Evolutionary conservation across 805 yeast genomes (phyloP).

Genomic region (Hanseniaspora valbyensis): DNA sequence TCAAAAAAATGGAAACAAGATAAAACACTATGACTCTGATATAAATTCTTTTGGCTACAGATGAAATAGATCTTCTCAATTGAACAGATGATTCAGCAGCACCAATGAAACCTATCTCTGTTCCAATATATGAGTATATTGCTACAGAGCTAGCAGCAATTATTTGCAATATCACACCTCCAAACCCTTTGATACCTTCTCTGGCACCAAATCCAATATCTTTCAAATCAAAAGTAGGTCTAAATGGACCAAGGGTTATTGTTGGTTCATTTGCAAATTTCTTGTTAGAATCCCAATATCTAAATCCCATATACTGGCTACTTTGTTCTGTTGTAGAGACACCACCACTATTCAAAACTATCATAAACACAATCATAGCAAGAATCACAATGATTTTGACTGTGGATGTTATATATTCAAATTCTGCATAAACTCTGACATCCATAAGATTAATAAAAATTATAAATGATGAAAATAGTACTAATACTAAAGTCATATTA

Average conservation of each 20-base stretch:
- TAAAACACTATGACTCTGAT: slow-evolving; percentile 59
- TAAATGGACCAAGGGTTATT: slow-evolving; percentile 47
- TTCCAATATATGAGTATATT: slow-evolving; percentile 63
- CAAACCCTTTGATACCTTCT: slow-evolving; percentile 47
- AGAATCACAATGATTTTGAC: slow-evolving; percentile 44
- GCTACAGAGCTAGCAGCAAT: slow-evolving; percentile 51
- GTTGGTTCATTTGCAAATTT: slow-evolving; percentile 25
- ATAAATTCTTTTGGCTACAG: slow-evolving; percentile 61
- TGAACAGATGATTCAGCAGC: slow-evolving; percentile 63
- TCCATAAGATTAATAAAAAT: slow-evolving; percentile 45
- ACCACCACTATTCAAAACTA: slow-evolving; percentile 51
- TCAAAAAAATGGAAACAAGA: slow-evolving; percentile 51
- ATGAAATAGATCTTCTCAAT: slow-evolving; percentile 61
- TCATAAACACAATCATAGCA: slow-evolving; percentile 47
- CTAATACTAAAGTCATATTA: slow-evolving; percentile 39
- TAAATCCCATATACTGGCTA: slow-evolving; percentile 41
- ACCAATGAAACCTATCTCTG: slow-evolving; percentile 67
- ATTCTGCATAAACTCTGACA: slow-evolving; percentile 61
- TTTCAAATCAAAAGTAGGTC: slow-evolving; percentile 53
- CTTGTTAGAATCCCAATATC: slow-evolving; percentile 47
- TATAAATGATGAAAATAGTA: slow-evolving; percentile 35
- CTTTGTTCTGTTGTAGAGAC: slow-evolving; percentile 32
- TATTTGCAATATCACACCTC: slow-evolving; percentile 49
- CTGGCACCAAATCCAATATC: slow-evolving; percentile 45
- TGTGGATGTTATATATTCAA: slow-evolving; percentile 54